Percentiles rank a stretch among this genome's conserved stretches.
Conservation (phyloP, 2,329 filamentous ascomycete species). For the Aspergillus awamori region DNA sequence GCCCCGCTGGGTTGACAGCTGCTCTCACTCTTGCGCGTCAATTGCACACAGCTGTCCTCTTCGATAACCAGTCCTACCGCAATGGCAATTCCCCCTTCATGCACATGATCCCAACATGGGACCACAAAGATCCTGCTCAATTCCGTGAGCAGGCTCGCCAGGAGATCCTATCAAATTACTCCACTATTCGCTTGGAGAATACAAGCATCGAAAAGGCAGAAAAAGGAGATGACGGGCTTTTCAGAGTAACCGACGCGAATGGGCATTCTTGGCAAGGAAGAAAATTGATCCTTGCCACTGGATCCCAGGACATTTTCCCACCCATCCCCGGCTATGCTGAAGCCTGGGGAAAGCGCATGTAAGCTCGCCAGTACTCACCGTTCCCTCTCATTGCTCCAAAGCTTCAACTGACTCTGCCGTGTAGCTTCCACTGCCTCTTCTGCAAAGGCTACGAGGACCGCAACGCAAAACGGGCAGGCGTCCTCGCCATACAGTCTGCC, state of each 20-base stretch:
- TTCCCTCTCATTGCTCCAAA: not conserved
- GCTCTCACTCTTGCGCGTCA: constrained; percentile 45
- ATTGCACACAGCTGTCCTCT: constrained; percentile 46
- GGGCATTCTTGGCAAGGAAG: constrained; percentile 51
- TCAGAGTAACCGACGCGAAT: constrained; percentile 39
- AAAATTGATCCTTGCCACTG: constrained; percentile 60
- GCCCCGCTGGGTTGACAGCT: constrained; percentile 50
- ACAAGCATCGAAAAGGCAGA: not conserved
- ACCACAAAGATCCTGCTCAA: constrained; percentile 35
- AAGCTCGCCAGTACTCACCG: constrained; percentile 2
- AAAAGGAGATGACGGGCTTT: not conserved
- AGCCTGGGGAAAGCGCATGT: constrained; percentile 58
- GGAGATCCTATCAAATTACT: constrained; percentile 1
- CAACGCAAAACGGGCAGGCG: constrained; percentile 48
- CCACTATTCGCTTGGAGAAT: not conserved
- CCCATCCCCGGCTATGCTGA: constrained; percentile 57
- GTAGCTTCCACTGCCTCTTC: constrained; percentile 62
- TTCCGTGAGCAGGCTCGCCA: constrained; percentile 19
- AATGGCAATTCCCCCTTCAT: constrained; percentile 49
- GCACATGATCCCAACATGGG: constrained; percentile 48
- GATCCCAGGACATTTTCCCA: constrained; percentile 55
- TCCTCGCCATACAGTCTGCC: constrained; percentile 49
- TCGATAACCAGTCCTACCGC: constrained; percentile 48
- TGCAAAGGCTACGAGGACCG: constrained; percentile 64
- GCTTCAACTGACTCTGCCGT: not conserved